Percentiles rank a stretch among this genome's conserved stretches.
phyloP scores from a whole-genome alignment of 805 yeast species.

The Wickerhamomyces ciferrii region DNA sequence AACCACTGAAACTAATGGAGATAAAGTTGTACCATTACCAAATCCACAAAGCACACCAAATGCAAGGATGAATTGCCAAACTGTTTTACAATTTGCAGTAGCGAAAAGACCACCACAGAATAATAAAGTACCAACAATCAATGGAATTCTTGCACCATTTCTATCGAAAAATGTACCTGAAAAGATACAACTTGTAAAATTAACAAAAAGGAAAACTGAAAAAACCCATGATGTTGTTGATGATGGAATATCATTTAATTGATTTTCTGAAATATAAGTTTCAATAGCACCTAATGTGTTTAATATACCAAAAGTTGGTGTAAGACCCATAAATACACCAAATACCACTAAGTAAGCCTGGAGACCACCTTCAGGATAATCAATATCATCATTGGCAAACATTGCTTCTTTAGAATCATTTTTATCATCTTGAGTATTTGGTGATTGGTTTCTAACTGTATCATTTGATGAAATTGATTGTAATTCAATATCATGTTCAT shows the following conservation, averaged over 20 bases:
- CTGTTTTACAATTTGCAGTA: constrained; percentile 37
- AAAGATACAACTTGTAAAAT: constrained; percentile 40
- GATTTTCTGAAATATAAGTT: constrained; percentile 47
- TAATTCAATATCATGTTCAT: not conserved
- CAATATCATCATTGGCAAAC: constrained; percentile 11
- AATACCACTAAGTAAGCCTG: constrained; percentile 47
- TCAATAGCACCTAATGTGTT: constrained; percentile 57
- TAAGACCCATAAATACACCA: constrained; percentile 50
- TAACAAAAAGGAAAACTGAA: constrained; percentile 43
- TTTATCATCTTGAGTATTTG: not conserved
- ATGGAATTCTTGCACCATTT: constrained; percentile 38
- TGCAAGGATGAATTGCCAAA: constrained; percentile 53
- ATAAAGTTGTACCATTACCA: constrained; percentile 49
- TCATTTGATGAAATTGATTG: not conserved
- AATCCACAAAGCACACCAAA: constrained; percentile 47
- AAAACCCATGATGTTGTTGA: constrained; percentile 55
- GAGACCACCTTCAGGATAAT: constrained; percentile 51
- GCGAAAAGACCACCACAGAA: constrained; percentile 43
- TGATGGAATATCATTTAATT: constrained; percentile 36
- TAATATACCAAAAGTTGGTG: constrained; percentile 46
- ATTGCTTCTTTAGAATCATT: not conserved
- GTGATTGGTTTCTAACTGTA: not conserved
- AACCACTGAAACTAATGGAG: constrained; percentile 50
- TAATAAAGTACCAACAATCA: constrained; percentile 33
- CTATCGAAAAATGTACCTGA: constrained; percentile 51